These are phyloP conservation scores for Clavispora carvajalis DNA, from an alignment of 805 yeast genomes.

Conservation along the genomic window DNA sequence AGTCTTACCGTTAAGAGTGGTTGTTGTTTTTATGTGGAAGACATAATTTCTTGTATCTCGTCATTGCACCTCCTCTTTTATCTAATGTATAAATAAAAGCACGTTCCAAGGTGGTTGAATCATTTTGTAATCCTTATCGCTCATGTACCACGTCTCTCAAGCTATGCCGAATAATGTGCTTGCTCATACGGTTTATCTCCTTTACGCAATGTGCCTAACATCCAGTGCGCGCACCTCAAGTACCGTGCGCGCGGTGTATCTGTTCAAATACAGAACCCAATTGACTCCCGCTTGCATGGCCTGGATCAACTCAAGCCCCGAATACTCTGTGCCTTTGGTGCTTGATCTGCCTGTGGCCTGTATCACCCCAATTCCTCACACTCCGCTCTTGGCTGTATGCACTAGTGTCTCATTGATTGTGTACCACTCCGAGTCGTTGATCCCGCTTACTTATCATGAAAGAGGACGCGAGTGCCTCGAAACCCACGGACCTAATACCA, in stretches of 20 bases:
- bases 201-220: too few relatives aligned
- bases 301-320: slow-evolving; percentile 32
- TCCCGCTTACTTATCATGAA: slow-evolving; percentile 12
- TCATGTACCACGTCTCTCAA: too few relatives aligned
- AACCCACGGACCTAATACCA: slow-evolving; percentile 7
- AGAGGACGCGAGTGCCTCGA: slow-evolving; percentile 12
- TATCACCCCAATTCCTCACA: slow-evolving; percentile 10
- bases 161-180: too few relatives aligned
- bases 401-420: slow-evolving; percentile 6
- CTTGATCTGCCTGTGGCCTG: slow-evolving; percentile 5
- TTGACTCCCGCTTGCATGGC: slow-evolving; percentile 20
- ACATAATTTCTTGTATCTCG: slow-evolving; percentile 4
- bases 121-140: neutral
- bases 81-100: slow-evolving; percentile 19
- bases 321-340: slow-evolving; percentile 23
- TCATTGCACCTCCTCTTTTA: slow-evolving; percentile 12
- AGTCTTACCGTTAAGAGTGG: slow-evolving; percentile 91
- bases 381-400: slow-evolving; percentile 11
- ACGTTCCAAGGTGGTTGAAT: slow-evolving; percentile 3
- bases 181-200: too few relatives aligned
- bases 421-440: slow-evolving; percentile 8
- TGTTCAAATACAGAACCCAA: slow-evolving; percentile 1
- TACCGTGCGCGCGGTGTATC: neutral
- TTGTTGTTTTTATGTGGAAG: slow-evolving; percentile 5
- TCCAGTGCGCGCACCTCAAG: slow-evolving; percentile 3